These are phyloP conservation scores for Fusarium torulosum DNA, from an alignment of 2,329 filamentous ascomycete genomes.

Conservation along the genomic window DNA sequence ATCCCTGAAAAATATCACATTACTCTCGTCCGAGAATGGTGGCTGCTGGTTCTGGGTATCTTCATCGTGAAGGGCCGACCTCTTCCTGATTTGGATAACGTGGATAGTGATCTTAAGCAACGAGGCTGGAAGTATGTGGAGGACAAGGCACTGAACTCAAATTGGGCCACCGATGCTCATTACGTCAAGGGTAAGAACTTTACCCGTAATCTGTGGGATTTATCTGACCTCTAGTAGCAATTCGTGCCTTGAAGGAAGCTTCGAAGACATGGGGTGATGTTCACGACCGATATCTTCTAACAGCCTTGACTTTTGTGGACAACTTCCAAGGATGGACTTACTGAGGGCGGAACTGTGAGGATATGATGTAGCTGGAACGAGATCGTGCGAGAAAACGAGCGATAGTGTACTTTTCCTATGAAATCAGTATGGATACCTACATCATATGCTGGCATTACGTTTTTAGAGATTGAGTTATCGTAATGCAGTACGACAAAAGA, in stretches of 20 bases:
- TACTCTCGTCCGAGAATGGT: conserved; percentile 85
- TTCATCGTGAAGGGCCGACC: conserved; percentile 84
- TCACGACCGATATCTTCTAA: conserved; percentile 73
- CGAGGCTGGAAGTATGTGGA: conserved; percentile 84
- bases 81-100: conserved; percentile 73
- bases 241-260: conserved; percentile 81
- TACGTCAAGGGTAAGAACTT: conserved; percentile 79
- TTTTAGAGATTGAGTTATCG: background rate
- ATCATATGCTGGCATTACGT: conserved; percentile 1
- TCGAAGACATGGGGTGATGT: conserved; percentile 80
- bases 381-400: conserved; percentile 15
- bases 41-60: conserved; percentile 82
- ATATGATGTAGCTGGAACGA: conserved; percentile 7
- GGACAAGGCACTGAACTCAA: conserved; percentile 75
- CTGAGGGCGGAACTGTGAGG: conserved; percentile 35
- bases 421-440: background rate
- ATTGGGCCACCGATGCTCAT: conserved; percentile 79
- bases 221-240: conserved; percentile 58
- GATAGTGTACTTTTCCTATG: conserved; percentile 3
- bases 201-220: background rate
- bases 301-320: conserved; percentile 78
- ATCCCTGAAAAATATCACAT: conserved; percentile 80
- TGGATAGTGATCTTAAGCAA: conserved; percentile 70
- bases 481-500: background rate
- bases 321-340: conserved; percentile 77